These are phyloP conservation scores for Starmerella roubikii DNA, from an alignment of 805 yeast species.

Conservation along the genomic window DNA sequence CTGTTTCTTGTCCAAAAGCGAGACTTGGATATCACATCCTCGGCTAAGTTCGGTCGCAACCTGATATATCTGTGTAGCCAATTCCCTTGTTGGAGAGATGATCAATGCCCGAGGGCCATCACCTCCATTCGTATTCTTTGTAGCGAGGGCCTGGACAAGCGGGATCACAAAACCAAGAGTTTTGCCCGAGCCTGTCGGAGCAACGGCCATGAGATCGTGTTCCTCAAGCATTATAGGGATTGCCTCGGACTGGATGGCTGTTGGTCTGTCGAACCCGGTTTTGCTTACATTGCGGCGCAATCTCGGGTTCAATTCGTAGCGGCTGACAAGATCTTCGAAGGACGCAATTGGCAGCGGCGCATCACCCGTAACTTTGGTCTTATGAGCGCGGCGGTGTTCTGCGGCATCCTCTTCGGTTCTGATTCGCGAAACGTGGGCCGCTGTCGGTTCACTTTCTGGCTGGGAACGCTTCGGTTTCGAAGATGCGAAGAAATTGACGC, in stretches of 20 bases:
- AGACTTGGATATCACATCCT: conserved; percentile 45
- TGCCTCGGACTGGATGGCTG: conserved; percentile 85
- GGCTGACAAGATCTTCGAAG: conserved; percentile 60
- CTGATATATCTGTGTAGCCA: conserved; percentile 71
- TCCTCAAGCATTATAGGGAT: conserved; percentile 58
- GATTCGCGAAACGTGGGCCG: conserved; percentile 25
- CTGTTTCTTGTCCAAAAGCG: conserved; percentile 60
- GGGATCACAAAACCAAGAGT: conserved; percentile 86
- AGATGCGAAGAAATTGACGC: conserved; percentile 59
- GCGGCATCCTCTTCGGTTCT: conserved; percentile 45
- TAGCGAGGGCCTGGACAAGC: conserved; percentile 41
- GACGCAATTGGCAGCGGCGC: conserved; percentile 84
- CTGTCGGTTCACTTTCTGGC: background rate
- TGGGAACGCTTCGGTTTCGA: background rate
- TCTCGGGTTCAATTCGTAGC: conserved; percentile 50
- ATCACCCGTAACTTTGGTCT: conserved; percentile 72
- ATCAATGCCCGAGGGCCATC: conserved; percentile 58
- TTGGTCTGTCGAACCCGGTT: conserved; percentile 69
- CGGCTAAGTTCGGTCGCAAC: conserved; percentile 47
- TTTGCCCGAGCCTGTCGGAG: conserved; percentile 98
- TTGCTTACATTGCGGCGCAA: conserved; percentile 51
- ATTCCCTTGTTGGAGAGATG: conserved; percentile 87
- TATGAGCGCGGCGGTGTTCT: conserved; percentile 43
- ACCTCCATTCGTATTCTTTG: conserved; percentile 1
- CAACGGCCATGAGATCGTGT: conserved; percentile 81